Base-by-base conservation (phyloP, 1,284 basidiomycete genomes). In the Gomphus bonarii region DNA sequence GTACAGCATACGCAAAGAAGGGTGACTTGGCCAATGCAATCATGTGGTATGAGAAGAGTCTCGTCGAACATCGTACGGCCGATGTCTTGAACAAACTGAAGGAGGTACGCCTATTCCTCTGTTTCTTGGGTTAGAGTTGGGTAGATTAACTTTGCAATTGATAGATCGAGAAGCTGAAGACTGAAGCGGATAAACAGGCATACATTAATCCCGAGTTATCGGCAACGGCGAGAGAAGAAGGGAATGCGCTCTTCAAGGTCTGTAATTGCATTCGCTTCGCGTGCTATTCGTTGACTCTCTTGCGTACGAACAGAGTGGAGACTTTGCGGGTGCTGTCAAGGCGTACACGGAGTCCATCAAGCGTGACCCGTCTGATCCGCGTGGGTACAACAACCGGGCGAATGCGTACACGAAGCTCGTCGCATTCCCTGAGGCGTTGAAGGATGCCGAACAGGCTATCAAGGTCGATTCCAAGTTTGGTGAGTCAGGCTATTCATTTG, bases 321-420 rank as follows among this genome's bases (percentile, higher is more conserved):
- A 94, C 69, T 97, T 92, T 71, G 93, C 84, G 16, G 84, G 78
- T n/a, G 91, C 95, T 1, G 95, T 99, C 61, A 93, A 91, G 73
- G 78, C 81, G 44, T 99, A 99, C 74, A 82, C 88, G 12, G 97
- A 99, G 74, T 88, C 92, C 60, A 97, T 99, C 77, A 98, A 98
- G 75, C 87, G 97, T 55, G 85, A 92, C 65, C 97, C 97, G 44
- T 69, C 72, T 35, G 95, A 99, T 67, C 82, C 97, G 10, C 79
- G 88, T 62, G 93, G 91, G 14, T 99, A 97, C 77, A 98, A 95
- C 68, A 99, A 99, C 76, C 86, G 97, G 57, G 92, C 97, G 16
- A 89, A 93, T 33, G 95, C 94, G 20, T 98, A 98, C 74, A 93
- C 89, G 69, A 99, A 99, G 74, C 83, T 99, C 30, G 80, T 82